phyloP scores from a whole-genome alignment of 2,329 filamentous ascomycete genomes.

The Camillea tinctor region DNA sequence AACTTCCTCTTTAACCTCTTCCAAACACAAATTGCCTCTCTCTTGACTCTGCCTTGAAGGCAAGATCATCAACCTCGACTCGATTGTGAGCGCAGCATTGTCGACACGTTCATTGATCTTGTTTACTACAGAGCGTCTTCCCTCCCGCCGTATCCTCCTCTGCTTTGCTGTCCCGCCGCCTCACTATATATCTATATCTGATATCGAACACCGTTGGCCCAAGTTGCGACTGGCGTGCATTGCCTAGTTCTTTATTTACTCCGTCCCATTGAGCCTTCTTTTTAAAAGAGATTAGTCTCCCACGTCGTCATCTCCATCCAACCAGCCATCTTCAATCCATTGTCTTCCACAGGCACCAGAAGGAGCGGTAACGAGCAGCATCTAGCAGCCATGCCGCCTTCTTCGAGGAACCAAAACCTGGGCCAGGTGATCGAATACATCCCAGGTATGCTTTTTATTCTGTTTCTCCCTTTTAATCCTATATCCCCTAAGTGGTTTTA shows the following conservation, averaged over 20 bases:
- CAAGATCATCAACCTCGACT: not conserved
- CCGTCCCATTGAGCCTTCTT: constrained; percentile 17
- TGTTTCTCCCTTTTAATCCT: not conserved
- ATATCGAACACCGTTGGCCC: not conserved
- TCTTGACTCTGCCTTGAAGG: constrained; percentile 1
- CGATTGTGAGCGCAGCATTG: not conserved
- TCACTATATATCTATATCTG: not conserved
- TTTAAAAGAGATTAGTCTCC: not conserved
- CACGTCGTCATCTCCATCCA: too few relatives aligned
- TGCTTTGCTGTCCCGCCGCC: not conserved
- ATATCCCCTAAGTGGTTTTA: constrained; percentile 1
- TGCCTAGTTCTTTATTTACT: constrained; percentile 5
- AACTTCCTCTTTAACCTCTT: constrained; percentile 11
- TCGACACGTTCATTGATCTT: not conserved
- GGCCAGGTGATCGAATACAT: constrained; percentile 96
- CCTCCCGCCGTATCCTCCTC: not conserved
- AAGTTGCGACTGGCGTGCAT: not conserved
- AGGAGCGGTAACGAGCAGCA: constrained; percentile 8
- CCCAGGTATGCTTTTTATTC: constrained; percentile 62
- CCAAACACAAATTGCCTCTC: not conserved
- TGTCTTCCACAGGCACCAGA: constrained; percentile 1
- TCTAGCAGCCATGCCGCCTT: constrained; percentile 47
- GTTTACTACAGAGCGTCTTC: not conserved
- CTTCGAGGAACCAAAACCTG: constrained; percentile 57
- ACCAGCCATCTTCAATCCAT: constrained; percentile 3